Evolutionary conservation across 1,139 yeast genomes (phyloP).

Genomic region (Debaryomyces coudertii): DNA sequence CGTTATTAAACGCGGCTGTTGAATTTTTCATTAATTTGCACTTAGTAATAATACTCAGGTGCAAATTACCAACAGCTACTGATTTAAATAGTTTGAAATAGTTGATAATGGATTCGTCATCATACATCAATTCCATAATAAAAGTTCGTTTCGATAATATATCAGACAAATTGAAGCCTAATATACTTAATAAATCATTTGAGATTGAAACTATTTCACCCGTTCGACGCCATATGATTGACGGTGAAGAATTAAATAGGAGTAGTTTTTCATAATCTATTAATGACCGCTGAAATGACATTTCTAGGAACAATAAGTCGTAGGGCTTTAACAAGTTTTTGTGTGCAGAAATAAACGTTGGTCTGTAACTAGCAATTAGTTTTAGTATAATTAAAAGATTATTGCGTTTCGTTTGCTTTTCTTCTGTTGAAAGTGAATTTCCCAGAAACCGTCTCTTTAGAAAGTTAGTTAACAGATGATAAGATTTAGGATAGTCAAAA

Average conservation of each 20-base stretch:
- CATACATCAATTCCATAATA: slow-evolving; percentile 53
- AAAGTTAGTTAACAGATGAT: slow-evolving; percentile 61
- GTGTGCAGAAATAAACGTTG: slow-evolving; percentile 74
- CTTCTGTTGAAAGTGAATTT: slow-evolving; percentile 31
- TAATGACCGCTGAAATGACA: slow-evolving; percentile 69
- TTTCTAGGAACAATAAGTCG: slow-evolving; percentile 66
- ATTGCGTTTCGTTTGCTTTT: slow-evolving; percentile 40
- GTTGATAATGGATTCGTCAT: slow-evolving; percentile 48
- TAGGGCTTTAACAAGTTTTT: slow-evolving; percentile 63
- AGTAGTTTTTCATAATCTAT: slow-evolving; percentile 66
- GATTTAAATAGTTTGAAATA: slow-evolving; percentile 50
- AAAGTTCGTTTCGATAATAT: slow-evolving; percentile 55
- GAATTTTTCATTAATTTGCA: slow-evolving; percentile 41
- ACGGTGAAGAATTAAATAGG: slow-evolving; percentile 63
- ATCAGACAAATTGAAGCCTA: slow-evolving; percentile 56
- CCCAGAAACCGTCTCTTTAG: slow-evolving; percentile 57
- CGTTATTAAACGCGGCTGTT: neutral
- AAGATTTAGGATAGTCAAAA: slow-evolving; percentile 69
- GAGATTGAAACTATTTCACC: slow-evolving; percentile 77
- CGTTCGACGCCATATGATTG: slow-evolving; percentile 77
- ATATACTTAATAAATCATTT: slow-evolving; percentile 63
- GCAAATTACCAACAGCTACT: slow-evolving; percentile 53
- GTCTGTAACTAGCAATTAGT: slow-evolving; percentile 70
- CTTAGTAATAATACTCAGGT: slow-evolving; percentile 54
- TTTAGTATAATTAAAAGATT: slow-evolving; percentile 60